Evolutionary conservation across 306 rosid species (phyloP).

Genomic region (Dalbergia cultrata): DNA sequence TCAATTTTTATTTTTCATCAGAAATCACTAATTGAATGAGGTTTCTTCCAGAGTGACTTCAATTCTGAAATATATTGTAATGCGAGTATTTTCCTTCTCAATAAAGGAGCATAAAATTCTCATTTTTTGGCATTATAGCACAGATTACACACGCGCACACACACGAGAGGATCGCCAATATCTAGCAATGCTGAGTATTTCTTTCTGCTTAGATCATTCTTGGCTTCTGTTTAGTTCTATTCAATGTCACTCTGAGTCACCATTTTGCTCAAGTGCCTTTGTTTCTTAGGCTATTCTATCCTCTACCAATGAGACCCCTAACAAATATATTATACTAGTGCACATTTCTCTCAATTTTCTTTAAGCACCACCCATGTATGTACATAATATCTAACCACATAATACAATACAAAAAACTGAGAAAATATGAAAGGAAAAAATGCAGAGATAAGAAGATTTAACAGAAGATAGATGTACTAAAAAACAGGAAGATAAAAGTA

Average conservation of each 20-base stretch:
- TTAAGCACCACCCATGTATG: conserved; percentile 6
- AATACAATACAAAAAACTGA: conserved; percentile 4
- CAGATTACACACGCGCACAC: neutral
- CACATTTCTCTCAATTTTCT: conserved; percentile 11
- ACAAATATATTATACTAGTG: conserved; percentile 3
- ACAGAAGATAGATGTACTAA: conserved; percentile 9
- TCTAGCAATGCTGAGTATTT: conserved; percentile 1
- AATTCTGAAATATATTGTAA: neutral
- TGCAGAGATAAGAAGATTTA: conserved; percentile 6
- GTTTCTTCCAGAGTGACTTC: neutral
- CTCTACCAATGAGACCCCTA: neutral
- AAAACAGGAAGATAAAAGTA: conserved; percentile 19
- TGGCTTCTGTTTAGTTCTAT: conserved; percentile 14
- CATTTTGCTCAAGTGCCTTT: neutral
- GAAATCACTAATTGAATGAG: neutral
- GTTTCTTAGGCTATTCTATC: conserved; percentile 10
- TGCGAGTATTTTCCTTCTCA: conserved; percentile 10
- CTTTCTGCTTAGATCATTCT: conserved; percentile 24
- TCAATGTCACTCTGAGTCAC: neutral
- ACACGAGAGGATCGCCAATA: neutral
- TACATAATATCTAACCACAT: conserved; percentile 3
- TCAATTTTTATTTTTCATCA: too few relatives aligned
- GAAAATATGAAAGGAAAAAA: neutral
- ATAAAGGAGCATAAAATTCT: neutral
- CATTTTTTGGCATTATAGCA: neutral